Evolutionary conservation across 352 stramenopile species (phyloP).

Genomic region (Phytophthora tubulina): DNA sequence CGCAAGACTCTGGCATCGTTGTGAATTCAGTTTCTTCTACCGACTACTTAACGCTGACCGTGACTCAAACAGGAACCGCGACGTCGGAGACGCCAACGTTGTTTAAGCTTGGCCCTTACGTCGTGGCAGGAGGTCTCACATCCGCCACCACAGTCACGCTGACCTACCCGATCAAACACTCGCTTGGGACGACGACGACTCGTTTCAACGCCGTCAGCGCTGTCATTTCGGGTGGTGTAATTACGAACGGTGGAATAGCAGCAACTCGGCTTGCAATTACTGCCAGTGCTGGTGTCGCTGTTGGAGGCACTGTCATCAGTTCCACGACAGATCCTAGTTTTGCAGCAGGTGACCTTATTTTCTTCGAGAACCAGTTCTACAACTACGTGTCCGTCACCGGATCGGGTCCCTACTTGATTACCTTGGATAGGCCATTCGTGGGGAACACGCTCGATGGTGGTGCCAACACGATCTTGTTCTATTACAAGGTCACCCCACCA

Average conservation of each 20-base stretch:
- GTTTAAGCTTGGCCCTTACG: slow-evolving; percentile 38
- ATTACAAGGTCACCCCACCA: slow-evolving; percentile 51
- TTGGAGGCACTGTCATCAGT: slow-evolving; percentile 23
- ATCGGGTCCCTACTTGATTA: slow-evolving; percentile 15
- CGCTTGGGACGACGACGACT: slow-evolving; percentile 14
- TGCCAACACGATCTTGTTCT: neutral
- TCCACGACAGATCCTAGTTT: slow-evolving; percentile 16
- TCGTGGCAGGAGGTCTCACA: slow-evolving; percentile 21
- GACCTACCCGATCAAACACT: slow-evolving; percentile 40
- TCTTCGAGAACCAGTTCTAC: slow-evolving; percentile 77
- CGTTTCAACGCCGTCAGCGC: slow-evolving; percentile 22
- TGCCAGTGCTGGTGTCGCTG: neutral
- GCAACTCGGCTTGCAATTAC: neutral
- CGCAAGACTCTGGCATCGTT: slow-evolving; percentile 33
- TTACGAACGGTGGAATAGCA: neutral
- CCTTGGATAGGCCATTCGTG: slow-evolving; percentile 59
- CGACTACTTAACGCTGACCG: neutral
- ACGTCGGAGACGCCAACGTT: slow-evolving; percentile 8
- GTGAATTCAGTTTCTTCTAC: neutral
- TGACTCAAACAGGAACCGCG: neutral
- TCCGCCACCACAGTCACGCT: slow-evolving; percentile 23
- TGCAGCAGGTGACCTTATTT: slow-evolving; percentile 44
- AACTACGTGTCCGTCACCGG: slow-evolving; percentile 22
- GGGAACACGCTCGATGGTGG: slow-evolving; percentile 44
- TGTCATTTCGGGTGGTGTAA: too few species aligned